Evolutionary conservation across 192 early-diverging fungal species (phyloP).

Genomic region (Entomortierella parvispora): DNA sequence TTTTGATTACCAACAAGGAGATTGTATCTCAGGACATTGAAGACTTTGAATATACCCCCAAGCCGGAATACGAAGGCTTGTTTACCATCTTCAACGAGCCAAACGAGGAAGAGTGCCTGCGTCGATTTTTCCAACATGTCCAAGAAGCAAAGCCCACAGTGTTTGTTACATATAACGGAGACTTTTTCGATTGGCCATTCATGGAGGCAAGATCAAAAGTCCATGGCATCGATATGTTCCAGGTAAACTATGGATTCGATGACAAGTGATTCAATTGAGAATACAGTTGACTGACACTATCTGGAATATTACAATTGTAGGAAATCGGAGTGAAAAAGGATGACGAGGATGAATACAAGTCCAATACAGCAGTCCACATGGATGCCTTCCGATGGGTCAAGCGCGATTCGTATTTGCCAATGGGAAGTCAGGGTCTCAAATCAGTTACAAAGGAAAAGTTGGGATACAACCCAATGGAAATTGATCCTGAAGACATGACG

Average conservation of each 20-base stretch:
- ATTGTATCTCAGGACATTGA: constrained; percentile 96
- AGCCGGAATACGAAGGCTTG: constrained; percentile 92
- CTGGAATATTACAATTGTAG: too few relatives aligned
- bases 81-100: constrained; percentile 97
- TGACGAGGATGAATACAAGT: constrained; percentile 86
- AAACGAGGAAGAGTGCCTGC: constrained; percentile 80
- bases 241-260: constrained; percentile 53
- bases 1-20: constrained; percentile 96
- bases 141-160: constrained; percentile 84
- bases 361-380: constrained; percentile 90
- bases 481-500: constrained; percentile 99
- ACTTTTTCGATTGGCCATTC: constrained; percentile 99
- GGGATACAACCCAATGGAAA: constrained; percentile 97
- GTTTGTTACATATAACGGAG: constrained; percentile 98
- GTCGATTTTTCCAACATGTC: constrained; percentile 94
- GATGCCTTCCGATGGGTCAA: constrained; percentile 99
- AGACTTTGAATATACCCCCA: constrained; percentile 98
- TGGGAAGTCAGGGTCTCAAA: constrained; percentile 97
- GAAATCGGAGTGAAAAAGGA: constrained; percentile 88
- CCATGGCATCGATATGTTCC: constrained; percentile 88
- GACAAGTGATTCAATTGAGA: too few relatives aligned
- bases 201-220: constrained; percentile 83
- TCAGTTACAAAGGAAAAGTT: constrained; percentile 96
- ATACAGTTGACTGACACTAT: too few relatives aligned
- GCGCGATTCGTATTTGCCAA: constrained; percentile 96